Percentiles rank a stretch among this genome's conserved stretches.
Evolutionary conservation across 1,284 basidiomycete species (phyloP).

Genomic region (Phenoliferia sp.): DNA sequence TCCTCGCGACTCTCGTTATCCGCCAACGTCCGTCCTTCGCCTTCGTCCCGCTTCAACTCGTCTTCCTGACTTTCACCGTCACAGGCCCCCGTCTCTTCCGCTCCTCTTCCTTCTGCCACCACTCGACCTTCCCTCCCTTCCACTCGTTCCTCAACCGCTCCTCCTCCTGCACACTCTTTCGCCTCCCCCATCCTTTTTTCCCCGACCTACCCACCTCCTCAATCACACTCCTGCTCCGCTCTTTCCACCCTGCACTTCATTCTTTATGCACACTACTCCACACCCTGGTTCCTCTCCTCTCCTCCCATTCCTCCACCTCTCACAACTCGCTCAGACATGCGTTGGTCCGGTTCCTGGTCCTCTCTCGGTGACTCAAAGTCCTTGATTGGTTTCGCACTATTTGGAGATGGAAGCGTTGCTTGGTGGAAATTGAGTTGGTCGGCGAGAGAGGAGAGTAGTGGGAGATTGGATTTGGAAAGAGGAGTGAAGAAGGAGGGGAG

Average conservation of each 20-base stretch:
- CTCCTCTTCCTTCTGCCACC: no score
- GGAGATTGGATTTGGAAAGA: background rate
- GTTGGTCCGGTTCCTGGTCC: slow-evolving; percentile 22
- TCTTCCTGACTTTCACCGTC: no score
- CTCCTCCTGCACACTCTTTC: slow-evolving; percentile 9
- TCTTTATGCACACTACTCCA: slow-evolving; percentile 12
- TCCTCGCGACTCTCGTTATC: background rate
- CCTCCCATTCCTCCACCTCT: slow-evolving; percentile 24
- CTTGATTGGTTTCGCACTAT: slow-evolving; percentile 21
- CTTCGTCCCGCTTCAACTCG: no score
- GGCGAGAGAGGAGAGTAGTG: background rate
- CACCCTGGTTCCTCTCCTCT: slow-evolving; percentile 10
- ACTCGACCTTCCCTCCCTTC: no score
- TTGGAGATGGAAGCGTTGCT: slow-evolving; percentile 24
- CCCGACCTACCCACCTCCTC: slow-evolving; percentile 26
- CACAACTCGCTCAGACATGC: slow-evolving; percentile 24
- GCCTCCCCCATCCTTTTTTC: slow-evolving; percentile 11
- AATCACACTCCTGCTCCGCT: slow-evolving; percentile 31
- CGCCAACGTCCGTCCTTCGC: no score
- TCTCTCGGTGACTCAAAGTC: slow-evolving; percentile 14
- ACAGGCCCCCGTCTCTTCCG: no score
- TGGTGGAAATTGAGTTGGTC: slow-evolving; percentile 23
- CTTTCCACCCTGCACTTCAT: slow-evolving; percentile 34
- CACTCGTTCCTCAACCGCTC: background rate
- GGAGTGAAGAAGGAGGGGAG: slow-evolving; percentile 7